Conservation (phyloP, 495 filamentous ascomycete species). For the Parmelia sp. region DNA sequence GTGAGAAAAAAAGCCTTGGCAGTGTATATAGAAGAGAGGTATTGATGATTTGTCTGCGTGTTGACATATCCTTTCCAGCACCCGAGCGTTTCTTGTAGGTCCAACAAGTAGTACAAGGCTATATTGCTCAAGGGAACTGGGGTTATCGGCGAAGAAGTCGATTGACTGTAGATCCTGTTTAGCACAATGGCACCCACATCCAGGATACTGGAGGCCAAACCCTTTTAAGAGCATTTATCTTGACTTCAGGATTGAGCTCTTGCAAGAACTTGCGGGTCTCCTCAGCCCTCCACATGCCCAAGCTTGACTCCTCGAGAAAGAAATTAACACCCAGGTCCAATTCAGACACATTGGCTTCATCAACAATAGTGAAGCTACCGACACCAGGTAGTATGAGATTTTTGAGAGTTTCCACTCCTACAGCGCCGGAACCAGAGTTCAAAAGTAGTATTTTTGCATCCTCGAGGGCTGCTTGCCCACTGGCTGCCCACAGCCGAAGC, state of each 20-base stretch:
- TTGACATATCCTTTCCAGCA: constrained; percentile 51
- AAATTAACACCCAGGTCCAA: constrained; percentile 92
- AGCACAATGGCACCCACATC: not conserved
- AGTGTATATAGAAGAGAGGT: constrained; percentile 78
- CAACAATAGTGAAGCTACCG: constrained; percentile 89
- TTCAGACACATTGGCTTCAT: constrained; percentile 68
- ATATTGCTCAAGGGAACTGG: constrained; percentile 48
- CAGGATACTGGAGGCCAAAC: constrained; percentile 35
- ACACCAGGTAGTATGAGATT: constrained; percentile 92
- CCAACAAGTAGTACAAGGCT: constrained; percentile 70
- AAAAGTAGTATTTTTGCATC: constrained; percentile 81
- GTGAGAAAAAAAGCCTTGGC: constrained; percentile 79
- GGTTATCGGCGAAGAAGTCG: constrained; percentile 35
- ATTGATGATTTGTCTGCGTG: constrained; percentile 56
- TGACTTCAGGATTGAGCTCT: constrained; percentile 94
- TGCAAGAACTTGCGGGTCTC: constrained; percentile 66
- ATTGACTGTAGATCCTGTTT: constrained; percentile 31
- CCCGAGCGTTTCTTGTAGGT: constrained; percentile 52
- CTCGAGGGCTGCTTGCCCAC: constrained; percentile 84
- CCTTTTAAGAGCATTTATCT: constrained; percentile 54
- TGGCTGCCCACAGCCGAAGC: constrained; percentile 90
- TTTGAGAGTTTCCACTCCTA: constrained; percentile 90
- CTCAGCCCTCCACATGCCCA: constrained; percentile 77
- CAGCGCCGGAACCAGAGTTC: constrained; percentile 66
- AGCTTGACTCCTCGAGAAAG: constrained; percentile 73